Base-by-base conservation (phyloP, 768 basidiomycete species). In the Serendipita sp. region DNA sequence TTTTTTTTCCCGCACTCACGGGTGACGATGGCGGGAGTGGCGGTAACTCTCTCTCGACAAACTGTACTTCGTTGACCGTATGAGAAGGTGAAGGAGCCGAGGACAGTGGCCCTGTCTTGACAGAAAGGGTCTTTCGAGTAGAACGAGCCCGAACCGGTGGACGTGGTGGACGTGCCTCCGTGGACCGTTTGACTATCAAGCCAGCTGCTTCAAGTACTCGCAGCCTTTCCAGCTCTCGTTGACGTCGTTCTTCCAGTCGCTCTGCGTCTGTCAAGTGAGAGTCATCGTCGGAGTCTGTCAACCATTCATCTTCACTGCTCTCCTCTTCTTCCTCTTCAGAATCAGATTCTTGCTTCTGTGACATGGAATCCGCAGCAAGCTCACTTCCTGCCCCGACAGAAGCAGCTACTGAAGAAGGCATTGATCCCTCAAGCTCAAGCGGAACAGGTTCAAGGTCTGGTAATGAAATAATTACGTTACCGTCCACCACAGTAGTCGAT, bases 171-270 rank as follows among this genome's bases (percentile, higher is more conserved):
- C 48, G n/a, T 8, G 80, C 77, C 47, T 78, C 78, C 15, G 79
- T 78, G 65, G 84, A 82, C 44, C 80, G 74, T 68, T 85, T 84
- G 52, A 95, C 79, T 65, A 91, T 83, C 30, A 96, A 76, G 2
- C 94, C 94, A 0, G 92, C 92, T 0, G 90, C 88, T 71, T 90
- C 84, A n/a, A 97, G 76, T 4, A 96, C 90, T 18, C 86, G 80
- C 68, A 83, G 83, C 23, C 90, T 79, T 71, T 95, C 92, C 16
- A 80, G 75, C 65, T 85, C 90, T 35, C 89, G 82, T 16, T 82
- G 81, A 63, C 78, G 78, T 10, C 76, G 76, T 63, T 85, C 83
- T 47, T 78, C 80, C 45, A 76, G 77, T 35, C 78, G 78, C 67
- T 80, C 78, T 41, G 75, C 76, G 65, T 78, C 78, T 15, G 73